Conservation (phyloP, 176 grass and related monocot genomes). For the Raddia guianensis region DNA sequence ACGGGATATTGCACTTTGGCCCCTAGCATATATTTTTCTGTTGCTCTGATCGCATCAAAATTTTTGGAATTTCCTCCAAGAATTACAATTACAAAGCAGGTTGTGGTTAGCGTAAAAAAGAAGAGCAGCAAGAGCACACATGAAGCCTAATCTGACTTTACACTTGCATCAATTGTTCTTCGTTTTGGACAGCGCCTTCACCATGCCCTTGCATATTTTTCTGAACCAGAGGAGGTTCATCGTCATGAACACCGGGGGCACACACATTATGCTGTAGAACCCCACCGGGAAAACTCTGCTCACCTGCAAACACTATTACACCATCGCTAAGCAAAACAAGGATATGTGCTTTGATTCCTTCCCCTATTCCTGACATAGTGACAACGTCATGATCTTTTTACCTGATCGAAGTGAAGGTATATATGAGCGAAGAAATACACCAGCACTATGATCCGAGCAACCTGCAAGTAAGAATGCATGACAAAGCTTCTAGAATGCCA, state of each 20-base stretch:
- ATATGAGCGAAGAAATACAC: conserved; percentile 67
- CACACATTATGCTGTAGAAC: conserved; percentile 53
- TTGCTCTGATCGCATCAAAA: too few relatives aligned
- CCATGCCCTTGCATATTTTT: conserved; percentile 75
- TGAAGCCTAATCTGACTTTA: conserved; percentile 8
- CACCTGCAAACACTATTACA: conserved; percentile 43
- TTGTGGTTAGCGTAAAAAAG: neutral
- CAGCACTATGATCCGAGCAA: conserved; percentile 66
- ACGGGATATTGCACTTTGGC: too few relatives aligned
- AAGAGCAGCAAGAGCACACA: neutral
- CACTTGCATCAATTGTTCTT: conserved; percentile 6
- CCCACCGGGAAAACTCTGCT: conserved; percentile 61
- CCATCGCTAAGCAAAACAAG: neutral
- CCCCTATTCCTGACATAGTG: neutral
- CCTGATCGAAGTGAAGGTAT: conserved; percentile 73
- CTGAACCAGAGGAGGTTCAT: conserved; percentile 81
- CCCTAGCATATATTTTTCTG: too few relatives aligned
- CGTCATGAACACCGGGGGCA: conserved; percentile 47
- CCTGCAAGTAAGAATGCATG: conserved; percentile 34
- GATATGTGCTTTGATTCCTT: neutral
- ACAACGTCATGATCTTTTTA: conserved; percentile 1
- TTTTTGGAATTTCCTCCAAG: neutral
- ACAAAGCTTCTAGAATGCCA: neutral
- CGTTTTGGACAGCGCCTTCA: conserved; percentile 57
- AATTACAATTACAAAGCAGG: neutral